A percentile compares a stretch with the other conserved stretches of the same genome.
These are phyloP conservation scores for Zygosaccharomyces bisporus DNA, from an alignment of 805 yeast genomes.

Conservation along the genomic window DNA sequence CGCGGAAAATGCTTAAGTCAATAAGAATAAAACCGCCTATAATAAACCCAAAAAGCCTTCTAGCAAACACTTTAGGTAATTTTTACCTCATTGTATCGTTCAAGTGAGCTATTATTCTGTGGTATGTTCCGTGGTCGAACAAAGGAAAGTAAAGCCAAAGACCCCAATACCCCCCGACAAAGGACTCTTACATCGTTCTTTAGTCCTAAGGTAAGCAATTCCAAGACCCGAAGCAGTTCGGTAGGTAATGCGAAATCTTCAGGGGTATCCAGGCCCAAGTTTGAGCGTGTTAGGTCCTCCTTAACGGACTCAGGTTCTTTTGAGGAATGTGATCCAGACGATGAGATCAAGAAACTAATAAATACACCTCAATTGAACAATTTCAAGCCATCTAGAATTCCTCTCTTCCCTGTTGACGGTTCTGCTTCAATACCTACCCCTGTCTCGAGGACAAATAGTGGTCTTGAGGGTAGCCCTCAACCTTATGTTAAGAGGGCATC, in stretches of 20 bases:
- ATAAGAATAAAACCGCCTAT: no score
- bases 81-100: no score
- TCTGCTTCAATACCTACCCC: neutral
- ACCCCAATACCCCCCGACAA: constrained; percentile 1
- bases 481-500: neutral
- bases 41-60: neutral
- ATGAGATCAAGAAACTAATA: constrained; percentile 22
- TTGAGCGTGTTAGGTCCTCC: constrained; percentile 9
- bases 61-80: neutral
- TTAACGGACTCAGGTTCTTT: constrained; percentile 33
- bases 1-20: neutral
- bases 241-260: neutral
- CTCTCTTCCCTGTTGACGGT: neutral
- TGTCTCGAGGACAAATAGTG: neutral
- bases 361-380: constrained; percentile 24
- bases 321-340: constrained; percentile 32
- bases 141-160: constrained; percentile 2
- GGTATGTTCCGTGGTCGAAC: constrained; percentile 3
- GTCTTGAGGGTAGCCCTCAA: constrained; percentile 2
- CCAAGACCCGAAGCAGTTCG: neutral
- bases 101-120: neutral
- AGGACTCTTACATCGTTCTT: constrained; percentile 2
- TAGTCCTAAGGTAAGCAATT: neutral
- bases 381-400: constrained; percentile 19
- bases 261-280: constrained; percentile 2